These are phyloP conservation scores for Sporisorium scitamineum DNA, from an alignment of 1,284 basidiomycete species.

Conservation along the genomic window DNA sequence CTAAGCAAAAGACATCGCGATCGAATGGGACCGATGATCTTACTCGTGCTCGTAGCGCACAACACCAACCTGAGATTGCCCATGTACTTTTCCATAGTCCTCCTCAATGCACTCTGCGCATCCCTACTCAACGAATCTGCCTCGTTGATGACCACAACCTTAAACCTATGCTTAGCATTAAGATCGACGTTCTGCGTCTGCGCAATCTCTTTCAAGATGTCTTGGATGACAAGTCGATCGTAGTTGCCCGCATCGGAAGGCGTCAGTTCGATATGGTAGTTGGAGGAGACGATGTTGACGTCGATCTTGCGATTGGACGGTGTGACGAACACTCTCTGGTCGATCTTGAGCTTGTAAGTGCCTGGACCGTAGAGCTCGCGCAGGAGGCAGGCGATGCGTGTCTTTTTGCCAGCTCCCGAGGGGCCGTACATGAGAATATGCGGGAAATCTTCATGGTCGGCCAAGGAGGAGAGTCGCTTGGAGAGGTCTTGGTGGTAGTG, in stretches of 20 bases:
- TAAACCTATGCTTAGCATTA: slow-evolving; percentile 94
- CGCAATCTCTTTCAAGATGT: slow-evolving; percentile 97
- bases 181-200: slow-evolving; percentile 98
- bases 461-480: slow-evolving; percentile 80
- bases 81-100: slow-evolving; percentile 99
- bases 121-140: slow-evolving; percentile 94
- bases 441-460: slow-evolving; percentile 80
- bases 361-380: slow-evolving; percentile 90
- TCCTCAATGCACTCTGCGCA: slow-evolving; percentile 93
- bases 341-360: slow-evolving; percentile 97
- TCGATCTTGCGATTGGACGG: slow-evolving; percentile 95
- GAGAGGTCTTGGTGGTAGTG: slow-evolving; percentile 90
- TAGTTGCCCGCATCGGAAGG: slow-evolving; percentile 97
- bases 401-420: slow-evolving; percentile 97
- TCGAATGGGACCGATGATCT: slow-evolving; percentile 96
- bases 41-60: slow-evolving; percentile 96
- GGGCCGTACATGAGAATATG: slow-evolving; percentile 99
- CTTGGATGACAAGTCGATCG: slow-evolving; percentile 95
- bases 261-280: slow-evolving; percentile 95
- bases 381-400: slow-evolving; percentile 83
- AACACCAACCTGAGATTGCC: slow-evolving; percentile 95
- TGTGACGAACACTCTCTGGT: slow-evolving; percentile 94
- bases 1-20: slow-evolving; percentile 92
- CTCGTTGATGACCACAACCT: slow-evolving; percentile 99
- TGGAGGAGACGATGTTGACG: slow-evolving; percentile 92